These are phyloP conservation scores for Leccinum ochraceum DNA, from an alignment of 768 basidiomycete species.

Conservation along the genomic window DNA sequence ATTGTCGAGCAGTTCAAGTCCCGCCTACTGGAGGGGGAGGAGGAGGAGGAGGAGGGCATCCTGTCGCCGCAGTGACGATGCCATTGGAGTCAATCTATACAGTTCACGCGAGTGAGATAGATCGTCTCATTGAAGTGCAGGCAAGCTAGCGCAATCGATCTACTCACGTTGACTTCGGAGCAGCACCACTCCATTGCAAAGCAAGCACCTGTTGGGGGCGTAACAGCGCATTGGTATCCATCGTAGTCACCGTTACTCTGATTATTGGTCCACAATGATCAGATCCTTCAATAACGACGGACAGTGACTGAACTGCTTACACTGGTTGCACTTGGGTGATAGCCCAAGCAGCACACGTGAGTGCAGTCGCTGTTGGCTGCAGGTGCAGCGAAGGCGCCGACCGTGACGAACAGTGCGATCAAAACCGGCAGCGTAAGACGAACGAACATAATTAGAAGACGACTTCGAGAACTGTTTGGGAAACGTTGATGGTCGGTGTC, in stretches of 20 bases:
- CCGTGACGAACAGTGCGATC: not conserved
- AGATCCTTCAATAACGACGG: not conserved
- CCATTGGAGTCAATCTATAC: too few species aligned
- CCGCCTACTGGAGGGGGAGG: too few species aligned
- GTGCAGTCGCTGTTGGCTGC: not conserved
- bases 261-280: not conserved
- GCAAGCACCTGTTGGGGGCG: not conserved
- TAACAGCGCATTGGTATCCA: not conserved
- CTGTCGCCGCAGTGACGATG: too few species aligned
- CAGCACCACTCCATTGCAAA: conserved; percentile 4
- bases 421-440: conserved; percentile 1
- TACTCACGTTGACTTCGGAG: not conserved
- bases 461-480: too few species aligned
- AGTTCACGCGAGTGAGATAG: not conserved
- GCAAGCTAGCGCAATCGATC: too few species aligned
- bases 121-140: not conserved
- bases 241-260: not conserved
- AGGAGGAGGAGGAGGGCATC: too few species aligned
- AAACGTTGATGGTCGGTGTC: too few species aligned
- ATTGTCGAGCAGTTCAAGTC: too few species aligned
- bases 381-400: not conserved
- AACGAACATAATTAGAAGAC: conserved; percentile 5
- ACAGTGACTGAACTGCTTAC: not conserved
- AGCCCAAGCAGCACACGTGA: not conserved
- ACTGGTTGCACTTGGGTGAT: not conserved